Base-by-base conservation (phyloP, 306 rosid species). In the Adenanthera pavonina region DNA sequence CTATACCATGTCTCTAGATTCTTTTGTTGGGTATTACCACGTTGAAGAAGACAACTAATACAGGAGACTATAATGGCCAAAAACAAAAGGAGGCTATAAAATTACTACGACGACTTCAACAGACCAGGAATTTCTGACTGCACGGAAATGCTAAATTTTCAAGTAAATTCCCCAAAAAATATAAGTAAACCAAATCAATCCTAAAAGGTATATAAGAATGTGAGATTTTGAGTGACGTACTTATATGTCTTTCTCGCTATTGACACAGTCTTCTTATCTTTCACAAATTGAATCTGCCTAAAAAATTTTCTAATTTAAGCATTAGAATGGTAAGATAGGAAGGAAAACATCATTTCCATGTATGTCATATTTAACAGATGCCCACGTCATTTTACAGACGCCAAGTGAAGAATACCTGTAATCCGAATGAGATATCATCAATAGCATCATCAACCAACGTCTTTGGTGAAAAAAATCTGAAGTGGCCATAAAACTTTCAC, bases 351-450 rank as follows among this genome's bases (percentile, higher is more conserved):
- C 67, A 48, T 61, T 44, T 25, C 54, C 47, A 20, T 57, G 62
- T 56, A 56, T 25, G 30, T 25, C 30, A 25, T 25, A 56, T 56
- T 56, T 19, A 56, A 56, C 62, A 19, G 62, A n/a, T 56, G 33
- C 12, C 19, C 62, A 3, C 34, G 52, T 57, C 79, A 75, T 48
- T 79, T 56, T 69, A 67, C 79, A 77, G 47, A 76, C 17, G 75
- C 64, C 73, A 59, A 69, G 34, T 38, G 53, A 20, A 60, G 36
- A 77, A 79, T 70, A 76, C 80, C 76, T 72, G 66, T 60, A 72
- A 80, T 70, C 38, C 52, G n/a, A 72, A 19, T 35, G 17, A 73
- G 17, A 69, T 38, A 59, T 69, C n/a, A 67, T 68, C 52, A 68
- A 57, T 65, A 72, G 65, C 66, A 80, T 40, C 46, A 57, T 57